Base-by-base conservation (phyloP, 2,329 filamentous ascomycete genomes). In the Aspergillus glaucus region DNA sequence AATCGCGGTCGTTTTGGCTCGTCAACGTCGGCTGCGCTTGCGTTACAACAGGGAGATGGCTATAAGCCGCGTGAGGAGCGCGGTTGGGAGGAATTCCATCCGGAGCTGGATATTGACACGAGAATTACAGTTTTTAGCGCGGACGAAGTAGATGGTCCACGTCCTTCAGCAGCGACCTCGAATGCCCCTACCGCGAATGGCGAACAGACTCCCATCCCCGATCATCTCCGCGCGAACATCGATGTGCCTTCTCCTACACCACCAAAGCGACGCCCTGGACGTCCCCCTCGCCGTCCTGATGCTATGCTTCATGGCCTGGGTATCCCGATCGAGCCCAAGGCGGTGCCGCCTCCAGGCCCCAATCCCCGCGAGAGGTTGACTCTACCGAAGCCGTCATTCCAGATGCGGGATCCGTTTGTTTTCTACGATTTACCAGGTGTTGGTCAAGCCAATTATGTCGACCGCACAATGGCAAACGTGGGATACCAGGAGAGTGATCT, bases 51-150 rank as follows among this genome's bases (percentile, higher is more conserved):
- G 64, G 91, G 84, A 61, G 93, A 97, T 74, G 91, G 92, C 45
- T 97, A 97, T 72, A 98, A 98, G 67, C 93, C 93, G 28, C 81
- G 93, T 62, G 93, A 98, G 71, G 93, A 98, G 73, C 84, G 92
- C 54, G 88, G 89, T 46, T 98, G 92, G 90, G 91, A 96, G 63
- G 93, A 98, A 66, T 97, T 97, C 56, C 93, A 98, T 68, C 90
- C 89, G 0, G 88, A 96, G 61, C 80, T 98, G 46, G 91, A 97
- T 71, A 90, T 96, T 44, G 89, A 95, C 49, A 79, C 79, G 10
- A 81, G 80, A 3, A 86, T 96, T 55, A 82, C 86, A 57, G 77
- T 95, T 2, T 91, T 91, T 63, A 82, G 80, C 44, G 84, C 90
- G 2, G 85, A 93, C 54, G 88, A 95, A 56, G 85, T 97, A 6